Evolutionary conservation across 2,329 filamentous ascomycete species (phyloP).

Genomic region (Paracoccidioides lutzii): DNA sequence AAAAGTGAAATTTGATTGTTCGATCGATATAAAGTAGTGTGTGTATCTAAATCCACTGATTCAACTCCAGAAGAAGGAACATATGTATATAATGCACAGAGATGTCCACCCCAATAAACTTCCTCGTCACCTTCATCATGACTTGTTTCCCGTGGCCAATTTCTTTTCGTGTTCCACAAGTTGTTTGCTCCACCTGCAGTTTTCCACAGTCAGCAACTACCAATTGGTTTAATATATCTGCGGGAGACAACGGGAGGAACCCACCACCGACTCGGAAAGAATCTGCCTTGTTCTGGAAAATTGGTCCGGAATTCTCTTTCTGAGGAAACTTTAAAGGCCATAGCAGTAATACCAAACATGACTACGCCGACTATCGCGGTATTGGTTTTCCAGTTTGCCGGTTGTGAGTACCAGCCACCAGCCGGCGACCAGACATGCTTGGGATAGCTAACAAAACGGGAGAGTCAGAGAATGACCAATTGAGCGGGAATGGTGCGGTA

Average conservation of each 20-base stretch:
- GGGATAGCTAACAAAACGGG: slow-evolving; percentile 57
- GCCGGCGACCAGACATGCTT: slow-evolving; percentile 99
- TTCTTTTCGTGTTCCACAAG: slow-evolving; percentile 54
- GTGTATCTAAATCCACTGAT: slow-evolving; percentile 6
- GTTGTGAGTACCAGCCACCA: slow-evolving; percentile 95
- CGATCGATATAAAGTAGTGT: slow-evolving; percentile 5
- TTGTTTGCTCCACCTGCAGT: slow-evolving; percentile 54
- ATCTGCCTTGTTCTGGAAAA: slow-evolving; percentile 64
- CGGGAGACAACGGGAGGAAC: slow-evolving; percentile 18
- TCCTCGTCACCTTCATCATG: slow-evolving; percentile 15
- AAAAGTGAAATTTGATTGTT: slow-evolving; percentile 9
- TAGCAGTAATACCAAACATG: slow-evolving; percentile 53
- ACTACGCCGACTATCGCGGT: slow-evolving; percentile 62
- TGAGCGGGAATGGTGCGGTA: slow-evolving; percentile 8
- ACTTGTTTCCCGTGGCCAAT: slow-evolving; percentile 32
- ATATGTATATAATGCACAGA: slow-evolving; percentile 2
- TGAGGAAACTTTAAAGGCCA: slow-evolving; percentile 60
- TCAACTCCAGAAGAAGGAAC: slow-evolving; percentile 4
- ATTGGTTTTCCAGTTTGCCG: slow-evolving; percentile 88
- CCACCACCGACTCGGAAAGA: slow-evolving; percentile 76
- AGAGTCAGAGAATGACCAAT: slow-evolving; percentile 6
- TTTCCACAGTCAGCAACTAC: slow-evolving; percentile 14
- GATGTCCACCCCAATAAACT: slow-evolving; percentile 2
- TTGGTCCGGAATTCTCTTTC: slow-evolving; percentile 58
- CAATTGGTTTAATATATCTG: slow-evolving; percentile 8